These are phyloP conservation scores for Dacryopinax primogenitus DNA, from an alignment of 768 basidiomycete genomes.

Conservation along the genomic window DNA sequence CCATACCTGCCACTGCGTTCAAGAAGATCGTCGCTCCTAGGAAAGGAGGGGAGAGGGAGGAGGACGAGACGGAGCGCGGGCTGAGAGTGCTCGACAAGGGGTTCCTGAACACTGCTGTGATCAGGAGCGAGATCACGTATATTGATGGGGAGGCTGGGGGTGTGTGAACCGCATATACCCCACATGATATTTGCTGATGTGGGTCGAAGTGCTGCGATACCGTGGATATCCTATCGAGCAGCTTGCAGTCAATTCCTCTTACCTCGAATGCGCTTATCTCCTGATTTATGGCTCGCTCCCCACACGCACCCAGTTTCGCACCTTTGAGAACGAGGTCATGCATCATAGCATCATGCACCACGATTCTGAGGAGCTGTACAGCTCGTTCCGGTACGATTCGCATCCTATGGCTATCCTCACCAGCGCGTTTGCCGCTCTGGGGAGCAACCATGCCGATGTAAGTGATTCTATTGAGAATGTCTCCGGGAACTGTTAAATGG, in stretches of 20 bases:
- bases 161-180: conserved; percentile 20
- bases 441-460: conserved; percentile 71
- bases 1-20: conserved; percentile 67
- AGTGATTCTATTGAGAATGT: conserved; percentile 14
- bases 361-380: conserved; percentile 56
- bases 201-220: conserved; percentile 14
- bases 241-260: conserved; percentile 63
- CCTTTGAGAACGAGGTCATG: conserved; percentile 64
- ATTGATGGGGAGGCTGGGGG: conserved; percentile 83
- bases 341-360: conserved; percentile 59
- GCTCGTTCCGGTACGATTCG: conserved; percentile 71
- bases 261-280: conserved; percentile 75
- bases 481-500: conserved; percentile 8
- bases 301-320: conserved; percentile 40
- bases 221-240: conserved; percentile 60
- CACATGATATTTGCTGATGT: not conserved
- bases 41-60: conserved; percentile 49
- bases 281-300: conserved; percentile 81
- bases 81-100: conserved; percentile 67
- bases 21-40: conserved; percentile 54
- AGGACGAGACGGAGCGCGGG: conserved; percentile 74
- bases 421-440: conserved; percentile 75
- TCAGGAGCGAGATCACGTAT: conserved; percentile 51
- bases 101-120: conserved; percentile 26
- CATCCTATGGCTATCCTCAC: conserved; percentile 88